Evolutionary conservation across 2,329 filamentous ascomycete genomes (phyloP).

Genomic region (Penicillium capsulatum): DNA sequence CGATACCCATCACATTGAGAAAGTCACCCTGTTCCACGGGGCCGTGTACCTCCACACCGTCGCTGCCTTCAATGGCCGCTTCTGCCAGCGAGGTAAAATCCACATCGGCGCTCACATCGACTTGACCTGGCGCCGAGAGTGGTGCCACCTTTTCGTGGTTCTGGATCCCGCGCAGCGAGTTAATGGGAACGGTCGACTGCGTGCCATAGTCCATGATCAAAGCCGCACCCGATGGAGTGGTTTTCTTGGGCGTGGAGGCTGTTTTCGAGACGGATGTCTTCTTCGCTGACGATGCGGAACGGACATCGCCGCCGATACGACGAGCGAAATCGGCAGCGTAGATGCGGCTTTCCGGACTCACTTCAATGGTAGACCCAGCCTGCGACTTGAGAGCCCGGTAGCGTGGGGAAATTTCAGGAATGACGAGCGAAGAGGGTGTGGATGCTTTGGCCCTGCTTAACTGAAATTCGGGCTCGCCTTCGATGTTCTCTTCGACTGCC

Average conservation of each 20-base stretch:
- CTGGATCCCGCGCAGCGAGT: constrained; percentile 85
- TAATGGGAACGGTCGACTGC: constrained; percentile 69
- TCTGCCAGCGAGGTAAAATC: constrained; percentile 88
- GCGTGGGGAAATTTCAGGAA: constrained; percentile 75
- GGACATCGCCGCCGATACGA: constrained; percentile 69
- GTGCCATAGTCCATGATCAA: constrained; percentile 96
- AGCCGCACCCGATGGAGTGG: constrained; percentile 71
- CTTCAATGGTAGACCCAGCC: constrained; percentile 71
- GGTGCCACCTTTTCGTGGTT: constrained; percentile 72
- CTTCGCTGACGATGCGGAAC: constrained; percentile 31
- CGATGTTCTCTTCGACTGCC: constrained; percentile 49
- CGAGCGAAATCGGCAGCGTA: constrained; percentile 77
- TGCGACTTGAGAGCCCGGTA: constrained; percentile 69
- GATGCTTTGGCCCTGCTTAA: constrained; percentile 69
- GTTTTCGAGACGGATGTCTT: constrained; percentile 8
- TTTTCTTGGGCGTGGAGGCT: constrained; percentile 49
- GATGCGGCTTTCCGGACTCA: constrained; percentile 80
- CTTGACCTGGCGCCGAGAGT: constrained; percentile 72
- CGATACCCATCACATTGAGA: constrained; percentile 74
- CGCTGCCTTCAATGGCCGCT: constrained; percentile 67
- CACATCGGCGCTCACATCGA: constrained; percentile 88
- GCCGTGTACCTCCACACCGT: constrained; percentile 84
- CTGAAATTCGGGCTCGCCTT: constrained; percentile 73
- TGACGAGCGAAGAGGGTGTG: constrained; percentile 78
- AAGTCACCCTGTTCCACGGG: constrained; percentile 83